These are phyloP conservation scores for Triticum monococcum DNA, from an alignment of 176 grass and related monocot species.

Conservation along the genomic window DNA sequence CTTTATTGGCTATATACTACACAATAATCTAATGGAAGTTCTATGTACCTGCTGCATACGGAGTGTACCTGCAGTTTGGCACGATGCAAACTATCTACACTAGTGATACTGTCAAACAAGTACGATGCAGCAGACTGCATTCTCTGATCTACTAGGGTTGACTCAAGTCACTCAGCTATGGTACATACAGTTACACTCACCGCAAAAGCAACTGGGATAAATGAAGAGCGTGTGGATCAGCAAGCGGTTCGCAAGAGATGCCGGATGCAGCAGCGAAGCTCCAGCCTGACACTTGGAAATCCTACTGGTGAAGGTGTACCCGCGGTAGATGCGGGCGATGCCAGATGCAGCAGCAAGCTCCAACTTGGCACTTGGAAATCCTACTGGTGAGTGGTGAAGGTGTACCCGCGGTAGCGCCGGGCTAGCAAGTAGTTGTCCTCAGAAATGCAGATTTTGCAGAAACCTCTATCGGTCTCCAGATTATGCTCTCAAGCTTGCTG, in stretches of 20 bases:
- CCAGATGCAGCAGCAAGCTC: neutral
- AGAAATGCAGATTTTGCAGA: slow-evolving; percentile 41
- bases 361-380: neutral
- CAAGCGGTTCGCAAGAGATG: neutral
- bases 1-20: neutral
- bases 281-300: neutral
- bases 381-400: neutral
- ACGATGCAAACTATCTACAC: slow-evolving; percentile 31
- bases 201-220: neutral
- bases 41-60: slow-evolving; percentile 9
- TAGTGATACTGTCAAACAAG: neutral
- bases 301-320: neutral
- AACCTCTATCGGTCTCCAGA: slow-evolving; percentile 62
- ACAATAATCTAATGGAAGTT: neutral
- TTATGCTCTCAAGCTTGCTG: slow-evolving; percentile 64
- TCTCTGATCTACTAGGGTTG: slow-evolving; percentile 15
- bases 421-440: slow-evolving; percentile 46
- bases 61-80: neutral
- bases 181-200: slow-evolving; percentile 6
- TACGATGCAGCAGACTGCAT: neutral
- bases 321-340: neutral
- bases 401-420: neutral
- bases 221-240: neutral
- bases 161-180: slow-evolving; percentile 15
- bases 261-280: neutral